Evolutionary conservation across 148 eudicot genomes (phyloP).

Genomic region (Nepenthes mirabilis): DNA sequence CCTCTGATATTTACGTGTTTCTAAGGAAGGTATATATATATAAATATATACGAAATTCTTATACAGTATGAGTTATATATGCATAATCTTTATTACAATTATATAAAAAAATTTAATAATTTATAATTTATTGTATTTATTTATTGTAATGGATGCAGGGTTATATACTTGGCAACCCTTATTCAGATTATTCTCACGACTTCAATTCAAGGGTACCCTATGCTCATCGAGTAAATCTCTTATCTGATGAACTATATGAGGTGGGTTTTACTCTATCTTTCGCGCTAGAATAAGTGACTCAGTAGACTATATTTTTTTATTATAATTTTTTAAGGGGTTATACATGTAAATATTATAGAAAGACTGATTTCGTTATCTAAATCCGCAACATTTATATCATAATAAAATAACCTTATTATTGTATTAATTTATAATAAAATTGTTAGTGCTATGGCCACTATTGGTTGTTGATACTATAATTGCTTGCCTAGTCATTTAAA

Average conservation of each 20-base stretch:
- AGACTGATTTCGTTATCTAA: background rate
- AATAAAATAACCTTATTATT: background rate
- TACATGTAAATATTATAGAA: background rate
- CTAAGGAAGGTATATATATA: slow-evolving; percentile 31
- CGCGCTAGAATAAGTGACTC: no score
- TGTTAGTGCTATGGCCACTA: background rate
- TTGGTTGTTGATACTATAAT: no score
- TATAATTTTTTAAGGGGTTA: no score
- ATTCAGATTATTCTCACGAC: background rate
- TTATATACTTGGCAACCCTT: slow-evolving; percentile 25
- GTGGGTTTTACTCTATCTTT: slow-evolving; percentile 4
- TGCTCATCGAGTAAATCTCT: slow-evolving; percentile 18
- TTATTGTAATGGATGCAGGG: slow-evolving; percentile 11
- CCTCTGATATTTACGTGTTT: slow-evolving; percentile 27
- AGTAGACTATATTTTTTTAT: no score
- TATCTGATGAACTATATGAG: slow-evolving; percentile 24
- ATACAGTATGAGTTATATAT: background rate
- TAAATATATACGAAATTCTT: background rate
- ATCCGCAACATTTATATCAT: background rate
- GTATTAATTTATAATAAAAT: background rate
- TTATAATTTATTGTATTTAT: background rate
- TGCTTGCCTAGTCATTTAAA: background rate
- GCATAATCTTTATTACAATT: background rate
- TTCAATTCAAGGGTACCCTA: slow-evolving; percentile 4
- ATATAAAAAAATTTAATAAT: background rate